These are phyloP conservation scores for Colletotrichum sp. DNA, from an alignment of 2,329 filamentous ascomycete species.

Conservation along the genomic window DNA sequence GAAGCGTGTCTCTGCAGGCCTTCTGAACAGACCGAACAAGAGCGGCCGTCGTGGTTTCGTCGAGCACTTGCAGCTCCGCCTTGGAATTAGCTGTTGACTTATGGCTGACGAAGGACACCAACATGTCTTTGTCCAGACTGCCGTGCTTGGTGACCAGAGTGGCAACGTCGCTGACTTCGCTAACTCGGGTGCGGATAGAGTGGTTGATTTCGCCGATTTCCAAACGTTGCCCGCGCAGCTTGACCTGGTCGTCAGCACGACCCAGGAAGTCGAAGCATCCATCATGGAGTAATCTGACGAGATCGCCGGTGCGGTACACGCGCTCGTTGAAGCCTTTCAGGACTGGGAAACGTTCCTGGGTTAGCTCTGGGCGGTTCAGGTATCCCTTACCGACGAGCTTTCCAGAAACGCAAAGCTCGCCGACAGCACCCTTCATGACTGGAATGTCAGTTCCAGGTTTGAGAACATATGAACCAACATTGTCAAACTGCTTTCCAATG, in stretches of 20 bases:
- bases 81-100: not conserved
- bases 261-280: constrained; percentile 87
- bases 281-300: constrained; percentile 82
- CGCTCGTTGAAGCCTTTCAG: constrained; percentile 61
- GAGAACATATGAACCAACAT: constrained; percentile 85
- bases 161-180: constrained; percentile 69
- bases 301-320: constrained; percentile 87
- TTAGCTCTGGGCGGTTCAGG: constrained; percentile 80
- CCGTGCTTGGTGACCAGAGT: constrained; percentile 77
- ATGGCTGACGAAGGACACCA: constrained; percentile 76
- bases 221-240: constrained; percentile 85
- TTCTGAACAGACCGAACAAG: constrained; percentile 31
- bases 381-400: constrained; percentile 91
- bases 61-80: constrained; percentile 27
- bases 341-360: constrained; percentile 74
- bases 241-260: constrained; percentile 89
- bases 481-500: constrained; percentile 85
- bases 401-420: constrained; percentile 88
- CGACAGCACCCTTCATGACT: constrained; percentile 78
- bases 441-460: constrained; percentile 71
- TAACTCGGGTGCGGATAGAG: constrained; percentile 68
- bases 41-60: not conserved
- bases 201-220: constrained; percentile 94
- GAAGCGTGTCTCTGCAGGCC: constrained; percentile 73
- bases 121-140: constrained; percentile 77